phyloP scores from a whole-genome alignment of 2,329 filamentous ascomycete genomes.

The Lecanosticta acicola region DNA sequence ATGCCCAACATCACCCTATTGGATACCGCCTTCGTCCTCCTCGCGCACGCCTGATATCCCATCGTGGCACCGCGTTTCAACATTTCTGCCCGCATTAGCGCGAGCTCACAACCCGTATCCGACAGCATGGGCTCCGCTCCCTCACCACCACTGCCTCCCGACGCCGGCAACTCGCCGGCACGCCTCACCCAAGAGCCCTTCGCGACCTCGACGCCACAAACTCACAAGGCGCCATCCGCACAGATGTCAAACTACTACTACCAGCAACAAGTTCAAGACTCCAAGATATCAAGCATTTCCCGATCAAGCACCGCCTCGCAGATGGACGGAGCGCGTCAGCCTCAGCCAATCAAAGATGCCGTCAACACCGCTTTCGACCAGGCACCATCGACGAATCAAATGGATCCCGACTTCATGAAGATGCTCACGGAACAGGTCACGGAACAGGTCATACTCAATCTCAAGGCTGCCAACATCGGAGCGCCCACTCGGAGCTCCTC shows the following conservation, averaged over 20 bases:
- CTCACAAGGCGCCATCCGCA: background rate
- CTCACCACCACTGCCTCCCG: conserved; percentile 1
- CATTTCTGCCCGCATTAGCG: background rate
- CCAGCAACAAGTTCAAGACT: conserved; percentile 6
- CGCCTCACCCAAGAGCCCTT: background rate
- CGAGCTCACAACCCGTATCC: background rate
- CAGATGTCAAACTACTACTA: background rate
- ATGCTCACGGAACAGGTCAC: conserved; percentile 56
- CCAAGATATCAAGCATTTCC: conserved; percentile 7
- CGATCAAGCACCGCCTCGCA: conserved; percentile 16
- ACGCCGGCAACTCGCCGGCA: conserved; percentile 1
- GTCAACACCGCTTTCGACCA: conserved; percentile 53
- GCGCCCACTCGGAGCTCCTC: conserved; percentile 20
- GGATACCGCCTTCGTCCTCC: background rate
- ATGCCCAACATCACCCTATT: background rate
- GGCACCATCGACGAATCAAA: conserved; percentile 43
- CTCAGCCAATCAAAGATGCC: conserved; percentile 51
- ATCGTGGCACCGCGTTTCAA: background rate
- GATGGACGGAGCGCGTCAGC: conserved; percentile 21
- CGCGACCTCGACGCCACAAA: background rate
- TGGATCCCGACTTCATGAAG: conserved; percentile 57
- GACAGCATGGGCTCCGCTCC: background rate
- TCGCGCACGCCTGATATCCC: background rate
- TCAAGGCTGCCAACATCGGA: conserved; percentile 23
- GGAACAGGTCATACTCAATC: conserved; percentile 46